Conservation (phyloP, 352 stramenopile species). For the Globisporangium uncinulatum region DNA sequence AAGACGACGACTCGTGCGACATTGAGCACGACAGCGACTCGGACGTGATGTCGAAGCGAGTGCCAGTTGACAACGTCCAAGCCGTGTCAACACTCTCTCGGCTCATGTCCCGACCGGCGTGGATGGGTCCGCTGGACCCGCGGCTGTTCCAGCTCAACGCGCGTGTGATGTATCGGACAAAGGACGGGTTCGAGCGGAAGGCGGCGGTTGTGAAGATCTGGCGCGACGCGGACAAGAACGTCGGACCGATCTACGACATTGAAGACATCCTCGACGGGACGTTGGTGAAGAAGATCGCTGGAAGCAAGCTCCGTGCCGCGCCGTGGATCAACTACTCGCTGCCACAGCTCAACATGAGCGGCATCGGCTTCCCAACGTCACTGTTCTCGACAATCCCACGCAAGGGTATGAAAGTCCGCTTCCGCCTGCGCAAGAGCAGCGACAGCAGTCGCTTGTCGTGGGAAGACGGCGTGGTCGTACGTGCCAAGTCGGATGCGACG, state of each 20-base stretch:
- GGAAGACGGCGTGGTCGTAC: conserved; percentile 44
- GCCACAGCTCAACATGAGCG: conserved; percentile 20
- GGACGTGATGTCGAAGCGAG: conserved; percentile 40
- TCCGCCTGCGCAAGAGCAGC: conserved; percentile 22
- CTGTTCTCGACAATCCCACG: conserved; percentile 26
- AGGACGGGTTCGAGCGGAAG: conserved; percentile 40
- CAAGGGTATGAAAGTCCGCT: conserved; percentile 46
- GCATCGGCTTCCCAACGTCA: conserved; percentile 9
- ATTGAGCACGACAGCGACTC: conserved; percentile 57
- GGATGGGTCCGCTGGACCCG: conserved; percentile 7
- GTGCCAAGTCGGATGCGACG: conserved; percentile 34
- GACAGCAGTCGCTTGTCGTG: conserved; percentile 22
- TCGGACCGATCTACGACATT: conserved; percentile 17
- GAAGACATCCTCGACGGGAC: conserved; percentile 47
- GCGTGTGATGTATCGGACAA: conserved; percentile 46
- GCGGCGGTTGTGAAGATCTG: conserved; percentile 54
- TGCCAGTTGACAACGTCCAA: conserved; percentile 25
- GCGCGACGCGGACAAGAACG: conserved; percentile 11
- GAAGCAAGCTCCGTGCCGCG: conserved; percentile 34
- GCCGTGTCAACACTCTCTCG: conserved; percentile 25
- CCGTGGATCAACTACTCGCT: conserved; percentile 47
- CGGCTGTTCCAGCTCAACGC: conserved; percentile 39
- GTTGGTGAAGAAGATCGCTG: conserved; percentile 32
- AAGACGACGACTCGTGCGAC: conserved; percentile 40
- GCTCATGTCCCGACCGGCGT: conserved; percentile 12